Conservation (phyloP, 805 yeast species). For the Kuraishia capsulata region DNA sequence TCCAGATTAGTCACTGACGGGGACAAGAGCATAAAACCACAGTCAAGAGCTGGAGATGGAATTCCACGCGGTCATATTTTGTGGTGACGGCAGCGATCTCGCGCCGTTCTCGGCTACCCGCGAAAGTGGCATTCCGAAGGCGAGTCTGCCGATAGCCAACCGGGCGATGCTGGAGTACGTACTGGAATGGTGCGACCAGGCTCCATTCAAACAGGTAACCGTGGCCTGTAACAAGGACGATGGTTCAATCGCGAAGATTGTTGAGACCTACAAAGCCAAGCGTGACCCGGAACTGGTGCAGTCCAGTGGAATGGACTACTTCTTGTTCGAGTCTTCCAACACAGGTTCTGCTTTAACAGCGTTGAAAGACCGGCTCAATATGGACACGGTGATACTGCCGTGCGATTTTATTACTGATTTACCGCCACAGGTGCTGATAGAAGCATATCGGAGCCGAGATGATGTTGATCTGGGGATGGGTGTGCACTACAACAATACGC, state of each 20-base stretch:
- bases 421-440: conserved; percentile 83
- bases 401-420: conserved; percentile 91
- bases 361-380: conserved; percentile 26
- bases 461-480: conserved; percentile 64
- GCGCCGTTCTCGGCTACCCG: conserved; percentile 61
- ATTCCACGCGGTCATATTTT: conserved; percentile 81
- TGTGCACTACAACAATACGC: conserved; percentile 63
- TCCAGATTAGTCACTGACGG: no score
- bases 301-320: conserved; percentile 28
- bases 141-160: conserved; percentile 83
- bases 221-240: conserved; percentile 40
- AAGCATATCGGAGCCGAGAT: conserved; percentile 68
- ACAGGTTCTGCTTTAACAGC: conserved; percentile 60
- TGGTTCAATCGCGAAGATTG: conserved; percentile 32
- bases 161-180: conserved; percentile 82
- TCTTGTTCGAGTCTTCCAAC: conserved; percentile 34
- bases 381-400: conserved; percentile 74
- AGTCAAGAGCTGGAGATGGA: no score
- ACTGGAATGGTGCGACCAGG: conserved; percentile 87
- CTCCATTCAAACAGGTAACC: conserved; percentile 63
- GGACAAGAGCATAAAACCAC: no score
- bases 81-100: conserved; percentile 75
- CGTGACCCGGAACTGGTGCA: conserved; percentile 25
- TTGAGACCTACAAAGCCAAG: conserved; percentile 34
- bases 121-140: conserved; percentile 67